Evolutionary conservation across 2,329 filamentous ascomycete genomes (phyloP), one percentile per base, ranked within the genome.

Genomic region (Fusarium xylarioides): DNA sequence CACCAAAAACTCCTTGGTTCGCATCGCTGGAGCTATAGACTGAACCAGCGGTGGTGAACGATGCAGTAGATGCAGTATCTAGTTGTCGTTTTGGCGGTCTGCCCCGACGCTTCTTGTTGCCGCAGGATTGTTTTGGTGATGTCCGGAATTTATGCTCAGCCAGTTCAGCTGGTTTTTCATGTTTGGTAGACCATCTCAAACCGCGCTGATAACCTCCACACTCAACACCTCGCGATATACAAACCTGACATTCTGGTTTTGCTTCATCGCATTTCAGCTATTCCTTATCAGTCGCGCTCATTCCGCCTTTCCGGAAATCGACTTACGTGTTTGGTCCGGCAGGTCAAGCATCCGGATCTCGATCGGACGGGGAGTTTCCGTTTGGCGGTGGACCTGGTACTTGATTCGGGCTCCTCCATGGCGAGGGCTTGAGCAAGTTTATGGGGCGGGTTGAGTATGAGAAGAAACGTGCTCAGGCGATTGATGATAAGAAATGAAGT

Each of bases 231-330:
- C 73, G 71, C 14, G 69, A 57, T 10, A 74, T 66, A 21, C 77
- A 78, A 3, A 73, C 66, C 3, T 70, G 68, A 11, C 77, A 78
- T 16, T 46, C 63, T 2, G 77, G 77, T 10, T 73, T 71, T 9
- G 68, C 44, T 49, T 78, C 77, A 30, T 78, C 77, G 32, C 77
- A 78, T 77, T 78, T 78, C 14, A 76, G 64, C 77, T 78, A 37
- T 42, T 11, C 4, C 11, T 0, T 14, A 46, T 73, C 44, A 73
- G 70, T 54, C 19, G n/a, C 34, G 26, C 2, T 35, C 15, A 8
- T 19, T 11, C 18, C 34, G 9, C 21, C 21, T n/a, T n/a, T 19
- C 9, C 32, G 23, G 26, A 14, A 7, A 28, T 43, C 8, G 15
- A 70, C 58, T 38, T 52, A 71, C 71, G 58, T 73, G 71, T 58